These are phyloP conservation scores for Phytopythium boreale DNA, from an alignment of 352 stramenopile genomes.

Conservation along the genomic window DNA sequence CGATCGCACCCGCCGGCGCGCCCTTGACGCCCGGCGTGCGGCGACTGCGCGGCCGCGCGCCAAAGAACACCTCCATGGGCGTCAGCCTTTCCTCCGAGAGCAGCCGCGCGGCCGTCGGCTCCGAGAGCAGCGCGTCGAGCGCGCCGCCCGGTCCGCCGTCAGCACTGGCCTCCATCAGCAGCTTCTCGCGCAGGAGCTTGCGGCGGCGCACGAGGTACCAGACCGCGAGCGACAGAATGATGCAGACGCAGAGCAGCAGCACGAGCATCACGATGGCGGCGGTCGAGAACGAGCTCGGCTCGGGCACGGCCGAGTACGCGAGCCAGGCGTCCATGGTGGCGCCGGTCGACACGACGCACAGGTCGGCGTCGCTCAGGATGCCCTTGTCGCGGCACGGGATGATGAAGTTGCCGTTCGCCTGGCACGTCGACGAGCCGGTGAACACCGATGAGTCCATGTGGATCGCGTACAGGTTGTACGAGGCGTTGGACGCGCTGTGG, in stretches of 20 bases:
- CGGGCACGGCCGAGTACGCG: constrained; percentile 28
- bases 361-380: constrained; percentile 31
- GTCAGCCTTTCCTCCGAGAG: constrained; percentile 29
- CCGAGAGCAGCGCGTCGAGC: constrained; percentile 6
- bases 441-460: constrained; percentile 47
- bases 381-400: constrained; percentile 57
- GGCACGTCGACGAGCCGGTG: constrained; percentile 40
- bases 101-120: constrained; percentile 6
- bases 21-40: constrained; percentile 20
- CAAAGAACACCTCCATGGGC: constrained; percentile 54
- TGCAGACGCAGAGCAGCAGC: constrained; percentile 32
- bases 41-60: constrained; percentile 29
- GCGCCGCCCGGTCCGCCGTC: constrained; percentile 4
- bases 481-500: constrained; percentile 26
- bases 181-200: constrained; percentile 20
- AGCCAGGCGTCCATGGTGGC: constrained; percentile 63
- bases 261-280: constrained; percentile 45
- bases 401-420: constrained; percentile 54
- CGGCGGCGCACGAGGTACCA: constrained; percentile 54
- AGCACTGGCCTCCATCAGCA: constrained; percentile 3
- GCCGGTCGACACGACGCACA: constrained; percentile 33
- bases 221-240: constrained; percentile 30
- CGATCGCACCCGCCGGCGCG: constrained; percentile 23
- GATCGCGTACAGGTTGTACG: constrained; percentile 49
- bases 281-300: constrained; percentile 45